These are phyloP conservation scores for Globisporangium uncinulatum DNA, from an alignment of 352 stramenopile species.

Conservation along the genomic window DNA sequence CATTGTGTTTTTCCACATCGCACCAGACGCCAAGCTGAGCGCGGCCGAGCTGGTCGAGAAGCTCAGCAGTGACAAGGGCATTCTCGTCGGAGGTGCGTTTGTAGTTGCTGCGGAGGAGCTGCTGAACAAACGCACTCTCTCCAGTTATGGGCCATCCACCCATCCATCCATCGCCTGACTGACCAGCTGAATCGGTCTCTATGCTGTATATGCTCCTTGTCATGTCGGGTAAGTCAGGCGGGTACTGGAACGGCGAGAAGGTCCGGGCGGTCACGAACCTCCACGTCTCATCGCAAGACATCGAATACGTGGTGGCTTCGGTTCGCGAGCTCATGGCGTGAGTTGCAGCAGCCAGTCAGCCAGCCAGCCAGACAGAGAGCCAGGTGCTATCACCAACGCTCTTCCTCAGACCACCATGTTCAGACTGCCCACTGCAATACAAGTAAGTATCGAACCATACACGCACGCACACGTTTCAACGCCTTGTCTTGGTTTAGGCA, in stretches of 20 bases:
- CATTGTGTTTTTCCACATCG: constrained; percentile 81
- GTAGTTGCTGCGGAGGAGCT: too few species aligned
- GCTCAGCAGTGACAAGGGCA: constrained; percentile 58
- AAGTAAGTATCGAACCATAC: too few species aligned
- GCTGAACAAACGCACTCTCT: too few species aligned
- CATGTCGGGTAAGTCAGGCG: constrained; percentile 14
- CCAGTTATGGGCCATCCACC: too few species aligned
- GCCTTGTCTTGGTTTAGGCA: too few species aligned
- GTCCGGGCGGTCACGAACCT: constrained; percentile 74
- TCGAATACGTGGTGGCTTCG: constrained; percentile 53
- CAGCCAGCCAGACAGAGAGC: too few species aligned
- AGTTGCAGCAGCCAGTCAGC: neutral
- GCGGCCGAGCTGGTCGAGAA: constrained; percentile 41
- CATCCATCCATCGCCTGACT: too few species aligned
- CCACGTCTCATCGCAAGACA: constrained; percentile 56
- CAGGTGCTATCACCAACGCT: too few species aligned
- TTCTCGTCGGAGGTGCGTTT: constrained; percentile 46
- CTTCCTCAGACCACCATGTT: too few species aligned
- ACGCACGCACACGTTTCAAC: too few species aligned
- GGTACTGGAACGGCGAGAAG: constrained; percentile 53
- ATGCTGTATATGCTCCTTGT: neutral
- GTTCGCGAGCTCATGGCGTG: constrained; percentile 51
- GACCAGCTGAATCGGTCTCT: neutral
- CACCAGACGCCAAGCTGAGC: constrained; percentile 51
- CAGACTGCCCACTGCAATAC: too few species aligned